A percentile compares a stretch with the other conserved stretches of the same genome.
Evolutionary conservation across 2,329 filamentous ascomycete genomes (phyloP).

Genomic region (Drechslerella coelobrocha): DNA sequence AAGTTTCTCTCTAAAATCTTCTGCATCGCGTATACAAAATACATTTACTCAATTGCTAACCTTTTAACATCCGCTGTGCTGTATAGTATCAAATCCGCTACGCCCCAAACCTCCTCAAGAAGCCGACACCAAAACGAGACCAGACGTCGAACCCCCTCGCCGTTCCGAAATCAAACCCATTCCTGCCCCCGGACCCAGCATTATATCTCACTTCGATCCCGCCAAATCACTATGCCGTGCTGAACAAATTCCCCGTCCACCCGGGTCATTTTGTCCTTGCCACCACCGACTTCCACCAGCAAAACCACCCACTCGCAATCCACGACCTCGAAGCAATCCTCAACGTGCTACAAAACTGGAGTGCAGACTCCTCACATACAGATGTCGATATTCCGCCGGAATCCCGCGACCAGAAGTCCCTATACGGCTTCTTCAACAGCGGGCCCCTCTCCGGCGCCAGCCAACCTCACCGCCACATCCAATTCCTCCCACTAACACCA

Average conservation of each 20-base stretch:
- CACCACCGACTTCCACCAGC: constrained; percentile 69
- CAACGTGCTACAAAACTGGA: constrained; percentile 21
- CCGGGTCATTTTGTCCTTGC: constrained; percentile 75
- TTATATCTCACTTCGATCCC: constrained; percentile 57
- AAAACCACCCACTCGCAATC: constrained; percentile 62
- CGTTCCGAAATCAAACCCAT: constrained; percentile 27
- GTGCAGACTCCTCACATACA: neutral
- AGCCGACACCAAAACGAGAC: constrained; percentile 11
- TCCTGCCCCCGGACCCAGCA: constrained; percentile 28
- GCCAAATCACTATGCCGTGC: constrained; percentile 68
- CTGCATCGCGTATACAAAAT: neutral
- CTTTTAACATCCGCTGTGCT: neutral
- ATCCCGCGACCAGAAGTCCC: neutral
- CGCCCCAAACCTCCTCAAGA: constrained; percentile 45
- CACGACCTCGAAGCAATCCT: constrained; percentile 19
- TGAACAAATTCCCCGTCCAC: constrained; percentile 78
- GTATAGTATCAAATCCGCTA: constrained; percentile 49
- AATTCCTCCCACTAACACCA: constrained; percentile 49
- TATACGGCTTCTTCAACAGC: constrained; percentile 53
- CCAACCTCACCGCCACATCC: constrained; percentile 54
- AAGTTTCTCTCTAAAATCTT: neutral
- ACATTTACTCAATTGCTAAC: neutral
- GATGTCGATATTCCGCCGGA: neutral
- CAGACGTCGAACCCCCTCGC: neutral
- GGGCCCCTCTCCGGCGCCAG: constrained; percentile 51